phyloP scores from a whole-genome alignment of 139 green algal genomes.

The Tetraselmis chui region DNA sequence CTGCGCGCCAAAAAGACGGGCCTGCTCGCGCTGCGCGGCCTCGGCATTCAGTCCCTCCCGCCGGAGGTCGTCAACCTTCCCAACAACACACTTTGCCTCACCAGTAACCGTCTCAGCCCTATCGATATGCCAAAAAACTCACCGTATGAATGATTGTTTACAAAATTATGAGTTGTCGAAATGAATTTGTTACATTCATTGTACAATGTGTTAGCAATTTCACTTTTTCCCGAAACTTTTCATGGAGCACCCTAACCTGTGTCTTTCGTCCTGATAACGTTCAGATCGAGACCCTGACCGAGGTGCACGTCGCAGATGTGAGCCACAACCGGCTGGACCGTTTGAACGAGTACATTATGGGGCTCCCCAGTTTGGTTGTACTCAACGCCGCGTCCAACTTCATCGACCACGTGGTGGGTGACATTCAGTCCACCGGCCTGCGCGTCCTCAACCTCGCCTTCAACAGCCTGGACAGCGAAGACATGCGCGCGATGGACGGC shows the following conservation, averaged over 20 bases:
- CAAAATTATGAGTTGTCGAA: too few relatives aligned
- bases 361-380: background rate
- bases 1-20: background rate
- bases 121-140: too few relatives aligned
- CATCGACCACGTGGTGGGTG: background rate
- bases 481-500: background rate
- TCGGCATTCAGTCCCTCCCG: background rate
- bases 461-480: background rate
- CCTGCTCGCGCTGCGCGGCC: background rate
- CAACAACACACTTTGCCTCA: too few relatives aligned
- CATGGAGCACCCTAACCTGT: too few relatives aligned
- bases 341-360: background rate
- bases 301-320: background rate
- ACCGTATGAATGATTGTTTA: too few relatives aligned
- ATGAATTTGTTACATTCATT: too few relatives aligned
- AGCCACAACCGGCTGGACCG: background rate
- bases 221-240: too few relatives aligned
- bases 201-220: too few relatives aligned
- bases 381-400: background rate
- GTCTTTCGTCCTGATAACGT: too few relatives aligned
- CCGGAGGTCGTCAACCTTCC: background rate
- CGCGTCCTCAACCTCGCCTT: background rate
- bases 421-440: background rate
- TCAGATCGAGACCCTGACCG: background rate
- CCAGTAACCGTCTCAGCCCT: too few relatives aligned